Conservation (phyloP, 2,329 filamentous ascomycete genomes). For the Nannizzia gypsea region DNA sequence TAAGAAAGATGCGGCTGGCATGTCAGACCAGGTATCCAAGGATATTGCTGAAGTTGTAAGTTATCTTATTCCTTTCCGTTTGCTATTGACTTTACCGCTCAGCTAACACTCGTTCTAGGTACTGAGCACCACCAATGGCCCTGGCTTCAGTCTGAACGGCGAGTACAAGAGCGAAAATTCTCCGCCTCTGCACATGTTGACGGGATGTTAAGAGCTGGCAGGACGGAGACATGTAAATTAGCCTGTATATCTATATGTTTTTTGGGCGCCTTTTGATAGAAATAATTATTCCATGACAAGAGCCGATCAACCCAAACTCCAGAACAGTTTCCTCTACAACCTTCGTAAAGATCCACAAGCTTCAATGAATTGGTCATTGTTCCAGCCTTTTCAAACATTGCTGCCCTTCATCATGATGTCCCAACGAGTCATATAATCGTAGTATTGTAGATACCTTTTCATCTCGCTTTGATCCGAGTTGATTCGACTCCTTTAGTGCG, state of each 20-base stretch:
- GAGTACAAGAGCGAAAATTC: constrained; percentile 55
- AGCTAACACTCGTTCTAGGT: constrained; percentile 56
- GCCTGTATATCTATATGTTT: constrained; percentile 19
- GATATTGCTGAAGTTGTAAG: constrained; percentile 59
- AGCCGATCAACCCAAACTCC: constrained; percentile 29
- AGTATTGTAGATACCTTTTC: constrained; percentile 43
- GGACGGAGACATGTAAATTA: constrained; percentile 9
- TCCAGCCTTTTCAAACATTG: constrained; percentile 41
- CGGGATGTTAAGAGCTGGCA: constrained; percentile 26
- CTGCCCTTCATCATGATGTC: constrained; percentile 48
- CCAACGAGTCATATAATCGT: constrained; percentile 50
- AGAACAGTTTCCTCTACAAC: constrained; percentile 23
- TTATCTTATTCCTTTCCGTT: constrained; percentile 10
- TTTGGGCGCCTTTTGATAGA: constrained; percentile 31
- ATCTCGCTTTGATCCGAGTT: constrained; percentile 23
- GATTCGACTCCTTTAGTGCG: constrained; percentile 45
- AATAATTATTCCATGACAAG: constrained; percentile 13
- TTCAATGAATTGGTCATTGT: constrained; percentile 15
- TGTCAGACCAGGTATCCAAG: constrained; percentile 57
- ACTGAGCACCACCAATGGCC: constrained; percentile 74
- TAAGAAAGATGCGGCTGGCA: constrained; percentile 59
- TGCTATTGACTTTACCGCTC: constrained; percentile 32
- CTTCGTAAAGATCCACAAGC: constrained; percentile 20
- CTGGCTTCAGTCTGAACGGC: constrained; percentile 77
- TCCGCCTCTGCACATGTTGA: constrained; percentile 39